Base-by-base conservation (phyloP, 768 basidiomycete species). In the Naematelia encephala region DNA sequence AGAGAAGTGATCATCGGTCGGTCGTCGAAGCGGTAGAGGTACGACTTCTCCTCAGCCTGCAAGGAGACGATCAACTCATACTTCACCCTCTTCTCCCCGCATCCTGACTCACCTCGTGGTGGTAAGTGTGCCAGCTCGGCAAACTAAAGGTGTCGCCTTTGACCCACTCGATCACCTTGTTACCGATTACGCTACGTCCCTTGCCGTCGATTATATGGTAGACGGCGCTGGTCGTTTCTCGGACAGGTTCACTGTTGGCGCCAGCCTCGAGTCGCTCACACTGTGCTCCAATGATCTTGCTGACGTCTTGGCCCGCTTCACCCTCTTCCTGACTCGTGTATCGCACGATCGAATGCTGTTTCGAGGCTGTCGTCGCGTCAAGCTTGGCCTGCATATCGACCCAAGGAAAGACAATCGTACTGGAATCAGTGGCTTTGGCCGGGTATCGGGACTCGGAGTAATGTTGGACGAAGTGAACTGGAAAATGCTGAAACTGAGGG, bases 401-500 rank as follows among this genome's bases (percentile, higher is more conserved):
- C 60, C 60, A 61, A 11, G 60, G 60, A 42, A 51, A 61, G n/a
- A 57, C 47, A 14, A 61, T 56, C 5, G 34, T 13, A 39, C 34
- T 51, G 26, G 19, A 16, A 14, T 22, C 23, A 2, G 60, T 39
- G 25, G 56, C 60, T 29, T 51, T 34, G 5, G 60, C 60, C 2
- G 60, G 60, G 44, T 61, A 61, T 13, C 60, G 47, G 4, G 60
- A 55, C 11, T 44, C 29, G 12, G 55, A 25, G 55, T 61, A 61
- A 27, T 61, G 60, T 22, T 61, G 60, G 2, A 45, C 60, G 30
- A 61, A 61, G 25, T 61, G 60, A 10, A 61, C 56, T 0, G 60
- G 60, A 48, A 61, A 61, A 26, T 61, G 60, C 26, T 61, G 55
- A 28, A 51, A 61, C 42, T 56, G 54, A 27, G 60, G 60, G 30